Conservation (phyloP, 306 rosid species). For the Mimosa pudica region DNA sequence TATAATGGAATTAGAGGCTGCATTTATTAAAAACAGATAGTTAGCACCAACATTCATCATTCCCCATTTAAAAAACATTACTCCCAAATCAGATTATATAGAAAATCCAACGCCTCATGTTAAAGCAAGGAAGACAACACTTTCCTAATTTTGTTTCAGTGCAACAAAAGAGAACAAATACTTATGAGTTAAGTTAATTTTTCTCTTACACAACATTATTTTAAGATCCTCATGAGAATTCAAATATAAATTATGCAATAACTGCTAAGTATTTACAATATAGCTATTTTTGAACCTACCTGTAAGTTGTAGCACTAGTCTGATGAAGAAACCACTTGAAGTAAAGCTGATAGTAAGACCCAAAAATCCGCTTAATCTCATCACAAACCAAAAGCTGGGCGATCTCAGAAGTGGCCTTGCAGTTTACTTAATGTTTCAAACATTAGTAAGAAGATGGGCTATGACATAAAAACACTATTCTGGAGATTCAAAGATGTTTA, state of each 20-base stretch:
- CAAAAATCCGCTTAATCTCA: constrained; percentile 85
- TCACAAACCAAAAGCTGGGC: constrained; percentile 90
- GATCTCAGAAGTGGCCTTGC: constrained; percentile 91
- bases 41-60: not conserved
- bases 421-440: constrained; percentile 32
- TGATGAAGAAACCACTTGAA: constrained; percentile 99
- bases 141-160: not conserved
- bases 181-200: not conserved
- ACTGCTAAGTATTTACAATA: not conserved
- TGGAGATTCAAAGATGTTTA: constrained; percentile 20
- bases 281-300: constrained; percentile 44
- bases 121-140: not conserved
- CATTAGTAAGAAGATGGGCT: constrained; percentile 26
- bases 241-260: not conserved
- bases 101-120: constrained; percentile 11
- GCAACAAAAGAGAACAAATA: not conserved
- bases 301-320: constrained; percentile 97
- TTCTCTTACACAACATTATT: not conserved
- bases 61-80: not conserved
- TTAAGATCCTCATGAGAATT: not conserved
- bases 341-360: constrained; percentile 97
- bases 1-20: constrained; percentile 11
- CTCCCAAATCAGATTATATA: constrained; percentile 11
- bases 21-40: not conserved
- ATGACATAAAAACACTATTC: constrained; percentile 16